These are phyloP conservation scores for Helichrysum umbraculigerum DNA, from an alignment of 129 eudicot genomes.

Conservation along the genomic window DNA sequence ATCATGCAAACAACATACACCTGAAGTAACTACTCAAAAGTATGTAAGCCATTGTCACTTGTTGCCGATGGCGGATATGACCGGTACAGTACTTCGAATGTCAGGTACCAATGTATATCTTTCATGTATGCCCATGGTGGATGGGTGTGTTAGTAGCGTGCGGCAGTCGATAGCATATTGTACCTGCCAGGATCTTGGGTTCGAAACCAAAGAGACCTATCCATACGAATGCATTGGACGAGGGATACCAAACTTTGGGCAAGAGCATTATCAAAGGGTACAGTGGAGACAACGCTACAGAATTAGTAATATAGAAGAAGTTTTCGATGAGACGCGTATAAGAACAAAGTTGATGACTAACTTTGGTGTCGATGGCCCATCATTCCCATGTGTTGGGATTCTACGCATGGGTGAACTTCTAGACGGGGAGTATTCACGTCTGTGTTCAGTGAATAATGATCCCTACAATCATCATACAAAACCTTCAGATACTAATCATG, in stretches of 20 bases:
- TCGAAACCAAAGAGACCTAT: slow-evolving; percentile 1
- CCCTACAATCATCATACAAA: not conserved
- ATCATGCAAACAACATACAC: not conserved
- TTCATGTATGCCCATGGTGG: slow-evolving; percentile 1
- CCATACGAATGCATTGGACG: not conserved
- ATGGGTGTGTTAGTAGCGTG: not conserved
- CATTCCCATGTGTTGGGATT: slow-evolving; percentile 7
- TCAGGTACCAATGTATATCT: not conserved
- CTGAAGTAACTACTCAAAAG: not conserved
- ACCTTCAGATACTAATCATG: not conserved
- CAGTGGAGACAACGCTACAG: not conserved
- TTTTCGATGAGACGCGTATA: not conserved
- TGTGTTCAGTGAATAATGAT: not conserved
- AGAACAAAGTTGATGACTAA: not conserved
- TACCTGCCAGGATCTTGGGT: not conserved
- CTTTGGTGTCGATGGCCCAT: not conserved
- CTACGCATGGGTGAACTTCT: not conserved
- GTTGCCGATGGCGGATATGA: slow-evolving; percentile 1
- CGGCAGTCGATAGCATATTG: not conserved
- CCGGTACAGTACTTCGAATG: not conserved
- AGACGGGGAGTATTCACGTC: not conserved
- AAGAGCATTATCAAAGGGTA: not conserved
- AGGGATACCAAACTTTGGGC: not conserved
- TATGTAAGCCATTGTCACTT: not conserved
- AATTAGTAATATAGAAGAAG: not conserved